A percentile compares a stretch with the other conserved stretches of the same genome.
These are phyloP conservation scores for Penicillium sp. DNA, from an alignment of 2,329 filamentous ascomycete genomes.

Conservation along the genomic window DNA sequence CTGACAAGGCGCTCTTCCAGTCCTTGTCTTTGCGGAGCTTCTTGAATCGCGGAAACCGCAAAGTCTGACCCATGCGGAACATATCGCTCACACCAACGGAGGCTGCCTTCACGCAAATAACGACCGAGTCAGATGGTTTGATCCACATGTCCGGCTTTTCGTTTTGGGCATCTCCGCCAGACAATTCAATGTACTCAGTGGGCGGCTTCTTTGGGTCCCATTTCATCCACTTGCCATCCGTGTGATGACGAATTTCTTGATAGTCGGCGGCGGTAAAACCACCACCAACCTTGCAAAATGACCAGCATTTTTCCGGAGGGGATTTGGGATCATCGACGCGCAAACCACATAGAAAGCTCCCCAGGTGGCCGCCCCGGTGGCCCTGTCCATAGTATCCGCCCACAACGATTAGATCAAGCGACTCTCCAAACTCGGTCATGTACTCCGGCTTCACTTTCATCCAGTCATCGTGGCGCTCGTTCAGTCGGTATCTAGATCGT, in stretches of 20 bases:
- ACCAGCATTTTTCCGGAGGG: constrained; percentile 69
- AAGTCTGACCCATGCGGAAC: constrained; percentile 70
- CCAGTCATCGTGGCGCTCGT: constrained; percentile 92
- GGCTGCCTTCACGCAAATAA: constrained; percentile 83
- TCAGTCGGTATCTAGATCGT: constrained; percentile 75
- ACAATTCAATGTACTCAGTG: constrained; percentile 72
- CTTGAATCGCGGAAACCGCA: constrained; percentile 90
- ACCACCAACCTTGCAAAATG: constrained; percentile 98
- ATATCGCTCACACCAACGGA: constrained; percentile 69
- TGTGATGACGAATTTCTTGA: constrained; percentile 72
- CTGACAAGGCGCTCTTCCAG: constrained; percentile 75
- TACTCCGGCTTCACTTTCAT: constrained; percentile 99
- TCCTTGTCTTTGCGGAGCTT: constrained; percentile 72
- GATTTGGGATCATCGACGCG: constrained; percentile 67
- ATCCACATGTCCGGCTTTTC: constrained; percentile 94
- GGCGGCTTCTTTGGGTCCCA: constrained; percentile 79
- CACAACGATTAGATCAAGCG: constrained; percentile 81
- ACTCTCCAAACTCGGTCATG: constrained; percentile 93
- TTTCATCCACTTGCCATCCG: constrained; percentile 84
- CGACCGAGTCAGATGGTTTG: constrained; percentile 77
- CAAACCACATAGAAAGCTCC: constrained; percentile 86
- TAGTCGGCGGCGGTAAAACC: constrained; percentile 85
- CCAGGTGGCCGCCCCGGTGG: constrained; percentile 72
- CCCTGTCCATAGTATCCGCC: constrained; percentile 93
- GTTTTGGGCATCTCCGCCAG: constrained; percentile 66